Evolutionary conservation across 2,329 filamentous ascomycete genomes (phyloP).

Genomic region (Cladosporium phlei): DNA sequence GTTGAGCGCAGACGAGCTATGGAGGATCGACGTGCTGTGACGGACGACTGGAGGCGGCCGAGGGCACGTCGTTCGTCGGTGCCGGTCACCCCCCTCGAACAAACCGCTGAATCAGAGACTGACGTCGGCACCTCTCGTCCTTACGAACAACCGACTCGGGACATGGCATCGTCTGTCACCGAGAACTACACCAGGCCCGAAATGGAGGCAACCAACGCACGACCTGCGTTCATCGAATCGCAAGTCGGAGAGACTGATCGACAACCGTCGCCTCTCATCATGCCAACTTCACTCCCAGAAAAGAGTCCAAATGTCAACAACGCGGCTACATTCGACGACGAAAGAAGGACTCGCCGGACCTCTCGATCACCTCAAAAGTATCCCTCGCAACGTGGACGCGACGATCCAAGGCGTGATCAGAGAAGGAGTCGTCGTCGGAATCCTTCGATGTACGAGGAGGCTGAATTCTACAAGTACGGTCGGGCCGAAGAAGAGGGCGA

Average conservation of each 20-base stretch:
- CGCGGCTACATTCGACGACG: background rate
- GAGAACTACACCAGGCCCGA: too few species aligned
- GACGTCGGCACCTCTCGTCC: too few species aligned
- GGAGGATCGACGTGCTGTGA: slow-evolving; percentile 10
- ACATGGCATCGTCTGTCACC: too few species aligned
- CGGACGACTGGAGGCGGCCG: slow-evolving; percentile 1
- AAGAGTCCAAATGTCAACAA: background rate
- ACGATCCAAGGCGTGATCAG: background rate
- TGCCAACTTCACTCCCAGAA: background rate
- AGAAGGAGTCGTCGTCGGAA: background rate
- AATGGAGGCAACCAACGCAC: too few species aligned
- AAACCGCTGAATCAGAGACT: too few species aligned
- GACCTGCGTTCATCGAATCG: background rate
- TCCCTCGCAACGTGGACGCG: slow-evolving; percentile 2
- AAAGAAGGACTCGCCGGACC: background rate
- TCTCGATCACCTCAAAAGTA: slow-evolving; percentile 2
- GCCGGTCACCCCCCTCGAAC: too few species aligned
- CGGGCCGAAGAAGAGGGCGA: slow-evolving; percentile 3
- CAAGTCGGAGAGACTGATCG: background rate
- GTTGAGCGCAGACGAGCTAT: slow-evolving; percentile 8
- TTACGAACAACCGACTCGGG: too few species aligned
- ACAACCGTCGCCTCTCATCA: slow-evolving; percentile 4
- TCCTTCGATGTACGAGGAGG: slow-evolving; percentile 4
- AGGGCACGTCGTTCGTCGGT: background rate
- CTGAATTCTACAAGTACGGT: slow-evolving; percentile 11